phyloP scores from a whole-genome alignment of 768 basidiomycete genomes.

The Xanthoconium stramineum region DNA sequence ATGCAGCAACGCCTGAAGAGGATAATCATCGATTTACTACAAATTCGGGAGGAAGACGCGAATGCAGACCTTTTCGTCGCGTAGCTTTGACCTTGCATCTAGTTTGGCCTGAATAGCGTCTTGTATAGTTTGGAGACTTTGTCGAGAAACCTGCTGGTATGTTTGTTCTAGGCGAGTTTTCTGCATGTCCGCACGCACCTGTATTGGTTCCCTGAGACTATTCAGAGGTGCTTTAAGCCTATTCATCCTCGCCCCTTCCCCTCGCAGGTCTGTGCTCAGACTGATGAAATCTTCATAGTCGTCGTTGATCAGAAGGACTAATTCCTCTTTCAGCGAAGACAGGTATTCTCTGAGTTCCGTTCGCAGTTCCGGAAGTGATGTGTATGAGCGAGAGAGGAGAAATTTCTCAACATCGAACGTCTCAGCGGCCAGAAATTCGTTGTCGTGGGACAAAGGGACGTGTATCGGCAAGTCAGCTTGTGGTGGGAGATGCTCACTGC shows the following conservation, averaged over 20 bases:
- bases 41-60: background rate
- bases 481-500: slow-evolving; percentile 4
- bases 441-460: slow-evolving; percentile 75
- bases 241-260: slow-evolving; percentile 73
- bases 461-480: slow-evolving; percentile 57
- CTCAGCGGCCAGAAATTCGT: slow-evolving; percentile 65
- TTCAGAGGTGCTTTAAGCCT: slow-evolving; percentile 66
- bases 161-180: background rate
- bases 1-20: slow-evolving; percentile 70
- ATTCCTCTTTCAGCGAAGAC: slow-evolving; percentile 81
- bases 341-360: slow-evolving; percentile 85
- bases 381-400: slow-evolving; percentile 80
- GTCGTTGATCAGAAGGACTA: slow-evolving; percentile 94
- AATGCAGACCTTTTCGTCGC: slow-evolving; percentile 73
- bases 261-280: slow-evolving; percentile 86
- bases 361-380: slow-evolving; percentile 84
- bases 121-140: slow-evolving; percentile 63
- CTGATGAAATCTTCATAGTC: slow-evolving; percentile 99
- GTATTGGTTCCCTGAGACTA: slow-evolving; percentile 60
- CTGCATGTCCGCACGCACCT: slow-evolving; percentile 45
- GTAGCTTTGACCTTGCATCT: slow-evolving; percentile 63
- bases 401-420: slow-evolving; percentile 83
- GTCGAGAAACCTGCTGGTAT: slow-evolving; percentile 48
- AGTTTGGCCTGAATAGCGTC: slow-evolving; percentile 77
- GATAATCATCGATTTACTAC: slow-evolving; percentile 1